Conservation (phyloP, 306 rosid species). For the Benincasa hispida region DNA sequence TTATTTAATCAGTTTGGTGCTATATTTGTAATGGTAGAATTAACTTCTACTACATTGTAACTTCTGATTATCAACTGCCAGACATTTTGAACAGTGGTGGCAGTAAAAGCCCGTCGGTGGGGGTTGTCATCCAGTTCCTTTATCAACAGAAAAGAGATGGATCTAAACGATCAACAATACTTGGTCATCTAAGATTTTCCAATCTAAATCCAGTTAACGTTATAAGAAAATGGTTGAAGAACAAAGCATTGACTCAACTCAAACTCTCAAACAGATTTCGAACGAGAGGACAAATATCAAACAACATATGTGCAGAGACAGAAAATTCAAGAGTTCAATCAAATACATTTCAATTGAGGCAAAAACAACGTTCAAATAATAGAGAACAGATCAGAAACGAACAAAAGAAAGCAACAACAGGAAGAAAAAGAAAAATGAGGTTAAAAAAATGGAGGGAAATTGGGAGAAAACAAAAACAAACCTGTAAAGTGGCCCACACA, state of each 20-base stretch:
- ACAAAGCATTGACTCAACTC: slow-evolving; percentile 4
- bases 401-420: neutral
- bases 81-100: neutral
- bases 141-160: neutral
- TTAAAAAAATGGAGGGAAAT: neutral
- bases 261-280: neutral
- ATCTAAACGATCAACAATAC: neutral
- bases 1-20: neutral
- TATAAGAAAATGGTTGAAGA: neutral
- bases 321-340: neutral
- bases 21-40: neutral
- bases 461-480: slow-evolving; percentile 8
- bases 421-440: neutral
- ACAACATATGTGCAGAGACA: neutral
- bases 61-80: neutral
- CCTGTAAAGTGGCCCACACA: slow-evolving; percentile 82
- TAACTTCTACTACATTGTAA: neutral
- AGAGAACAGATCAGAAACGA: neutral
- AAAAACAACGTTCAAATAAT: neutral
- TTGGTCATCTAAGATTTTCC: neutral
- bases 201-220: neutral
- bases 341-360: neutral
- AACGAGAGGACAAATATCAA: neutral
- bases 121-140: neutral
- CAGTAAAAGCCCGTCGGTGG: neutral